Conservation (phyloP, 2,329 filamentous ascomycete genomes). For the Nigrospora sphaerica region DNA sequence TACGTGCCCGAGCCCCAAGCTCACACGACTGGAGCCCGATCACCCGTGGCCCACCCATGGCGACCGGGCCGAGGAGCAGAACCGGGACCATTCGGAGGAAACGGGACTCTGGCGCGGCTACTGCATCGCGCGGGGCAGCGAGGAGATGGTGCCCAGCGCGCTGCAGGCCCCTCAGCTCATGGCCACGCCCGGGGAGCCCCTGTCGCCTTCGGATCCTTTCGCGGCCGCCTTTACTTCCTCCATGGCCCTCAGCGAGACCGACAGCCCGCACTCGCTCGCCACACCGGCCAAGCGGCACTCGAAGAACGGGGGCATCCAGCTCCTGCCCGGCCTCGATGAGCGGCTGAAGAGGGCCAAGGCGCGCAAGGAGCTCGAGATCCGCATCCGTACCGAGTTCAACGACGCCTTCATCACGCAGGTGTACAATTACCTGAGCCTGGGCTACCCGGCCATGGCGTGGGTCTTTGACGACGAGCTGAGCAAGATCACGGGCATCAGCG, state of each 20-base stretch:
- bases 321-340: conserved; percentile 45
- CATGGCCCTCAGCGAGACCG: conserved; percentile 31
- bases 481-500: conserved; percentile 65
- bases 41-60: conserved; percentile 47
- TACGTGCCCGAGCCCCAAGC: conserved; percentile 73
- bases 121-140: conserved; percentile 38
- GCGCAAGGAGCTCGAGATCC: conserved; percentile 42
- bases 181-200: conserved; percentile 37
- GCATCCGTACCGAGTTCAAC: conserved; percentile 61
- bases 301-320: conserved; percentile 35
- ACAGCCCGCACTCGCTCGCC: conserved; percentile 19
- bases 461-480: conserved; percentile 79
- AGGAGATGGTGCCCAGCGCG: conserved; percentile 32
- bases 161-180: conserved; percentile 41
- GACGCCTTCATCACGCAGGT: conserved; percentile 89
- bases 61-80: conserved; percentile 38
- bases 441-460: conserved; percentile 79
- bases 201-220: conserved; percentile 34
- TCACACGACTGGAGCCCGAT: conserved; percentile 75
- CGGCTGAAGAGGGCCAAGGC: conserved; percentile 42
- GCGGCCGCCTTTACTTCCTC: conserved; percentile 30
- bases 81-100: conserved; percentile 48
- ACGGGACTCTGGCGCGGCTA: conserved; percentile 73
- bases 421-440: conserved; percentile 92
- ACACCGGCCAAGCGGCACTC: conserved; percentile 13